phyloP scores from a whole-genome alignment of 495 filamentous ascomycete genomes.

The Elasticomyces elasticus region DNA sequence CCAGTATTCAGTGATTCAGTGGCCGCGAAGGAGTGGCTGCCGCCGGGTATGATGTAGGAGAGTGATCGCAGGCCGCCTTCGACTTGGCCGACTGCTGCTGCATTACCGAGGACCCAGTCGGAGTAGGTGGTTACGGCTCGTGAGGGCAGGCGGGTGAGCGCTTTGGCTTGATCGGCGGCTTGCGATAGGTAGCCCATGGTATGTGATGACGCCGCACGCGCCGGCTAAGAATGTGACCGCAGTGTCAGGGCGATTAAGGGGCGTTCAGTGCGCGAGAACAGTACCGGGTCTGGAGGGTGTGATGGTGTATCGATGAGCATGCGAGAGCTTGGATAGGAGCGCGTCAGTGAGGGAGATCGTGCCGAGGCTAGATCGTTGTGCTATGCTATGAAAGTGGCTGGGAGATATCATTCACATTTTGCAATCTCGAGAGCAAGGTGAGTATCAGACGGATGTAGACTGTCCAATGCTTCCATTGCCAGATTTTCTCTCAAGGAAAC shows the following conservation, averaged over 20 bases:
- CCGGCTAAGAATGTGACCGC: background rate
- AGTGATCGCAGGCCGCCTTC: conserved; percentile 84
- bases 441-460: too few species aligned
- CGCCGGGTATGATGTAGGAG: conserved; percentile 92
- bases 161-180: conserved; percentile 8
- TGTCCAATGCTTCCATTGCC: too few species aligned
- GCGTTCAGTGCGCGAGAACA: too few species aligned
- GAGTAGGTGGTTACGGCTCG: conserved; percentile 73
- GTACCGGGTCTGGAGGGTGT: too few species aligned
- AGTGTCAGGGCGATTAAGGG: background rate
- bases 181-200: conserved; percentile 11
- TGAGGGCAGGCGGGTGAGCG: conserved; percentile 41
- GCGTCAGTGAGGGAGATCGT: too few species aligned
- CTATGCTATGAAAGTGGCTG: too few species aligned
- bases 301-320: too few species aligned
- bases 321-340: too few species aligned
- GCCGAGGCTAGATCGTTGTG: too few species aligned
- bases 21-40: conserved; percentile 84
- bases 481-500: too few species aligned
- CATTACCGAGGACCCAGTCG: conserved; percentile 89
- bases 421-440: too few species aligned
- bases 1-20: conserved; percentile 86
- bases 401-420: too few species aligned
- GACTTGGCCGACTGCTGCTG: conserved; percentile 81
- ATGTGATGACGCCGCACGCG: background rate